A percentile compares a stretch with the other conserved stretches of the same genome.
Evolutionary conservation across 176 grass and related monocot genomes (phyloP).

Genomic region (Olyra latifolia): DNA sequence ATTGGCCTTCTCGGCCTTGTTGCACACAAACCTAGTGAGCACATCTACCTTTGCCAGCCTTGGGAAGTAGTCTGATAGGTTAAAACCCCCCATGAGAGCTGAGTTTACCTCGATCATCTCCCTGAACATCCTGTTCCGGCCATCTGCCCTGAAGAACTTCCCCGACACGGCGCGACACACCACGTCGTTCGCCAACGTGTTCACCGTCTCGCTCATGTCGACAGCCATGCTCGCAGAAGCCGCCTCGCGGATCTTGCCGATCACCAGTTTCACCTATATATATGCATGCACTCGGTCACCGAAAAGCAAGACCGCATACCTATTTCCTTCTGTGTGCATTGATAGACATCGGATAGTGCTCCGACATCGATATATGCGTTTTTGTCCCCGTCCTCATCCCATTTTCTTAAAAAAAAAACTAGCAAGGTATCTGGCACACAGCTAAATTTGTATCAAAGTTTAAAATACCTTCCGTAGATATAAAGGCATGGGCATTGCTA

Average conservation of each 20-base stretch:
- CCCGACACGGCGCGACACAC: conserved; percentile 36
- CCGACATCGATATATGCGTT: no score
- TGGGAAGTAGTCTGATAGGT: conserved; percentile 23
- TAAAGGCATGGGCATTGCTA: no score
- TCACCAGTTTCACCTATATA: not conserved
- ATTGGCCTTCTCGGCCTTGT: not conserved
- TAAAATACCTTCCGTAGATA: no score
- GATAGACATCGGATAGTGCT: no score
- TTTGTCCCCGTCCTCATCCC: no score
- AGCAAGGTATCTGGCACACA: no score
- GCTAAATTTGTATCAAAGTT: no score
- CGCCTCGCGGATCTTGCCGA: not conserved
- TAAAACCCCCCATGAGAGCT: not conserved
- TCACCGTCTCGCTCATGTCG: conserved; percentile 27
- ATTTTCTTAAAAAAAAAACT: no score
- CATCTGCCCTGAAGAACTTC: conserved; percentile 16
- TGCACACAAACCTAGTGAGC: not conserved
- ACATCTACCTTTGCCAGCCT: not conserved
- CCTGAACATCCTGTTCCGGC: conserved; percentile 19
- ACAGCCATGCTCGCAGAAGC: not conserved
- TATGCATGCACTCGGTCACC: not conserved
- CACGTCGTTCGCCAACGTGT: conserved; percentile 18
- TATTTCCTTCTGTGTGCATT: no score
- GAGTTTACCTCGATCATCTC: not conserved
- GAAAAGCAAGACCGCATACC: no score